Base-by-base conservation (phyloP, 2,329 filamentous ascomycete species). In the Helicocarpus griseus region DNA sequence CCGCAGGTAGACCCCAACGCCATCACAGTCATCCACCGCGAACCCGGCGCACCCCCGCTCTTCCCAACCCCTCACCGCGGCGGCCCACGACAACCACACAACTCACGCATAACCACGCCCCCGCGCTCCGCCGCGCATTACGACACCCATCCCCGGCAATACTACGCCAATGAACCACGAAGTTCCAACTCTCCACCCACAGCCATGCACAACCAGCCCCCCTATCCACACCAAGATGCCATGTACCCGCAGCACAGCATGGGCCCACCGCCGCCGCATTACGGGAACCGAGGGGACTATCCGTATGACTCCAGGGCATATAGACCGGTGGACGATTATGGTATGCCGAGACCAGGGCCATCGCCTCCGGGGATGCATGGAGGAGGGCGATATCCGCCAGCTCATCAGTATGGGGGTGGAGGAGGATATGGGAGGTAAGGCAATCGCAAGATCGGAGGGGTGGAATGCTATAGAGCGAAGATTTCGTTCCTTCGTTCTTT, bases 21-120 rank as follows among this genome's bases (percentile, higher is more conserved):
- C n/a, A 56, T 57, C 39, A 57, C 51, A 5, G 38, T 54, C 22
- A 53, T 56, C 45, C 53, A 55, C 28, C 45, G 40, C 43, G 54
- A 54, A 28, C 52, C 52, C n/a, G 53, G 55, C 33, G 48, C 50
- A 9, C 45, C 56, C 14, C 52, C 56, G 1, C 26, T 56, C 21
- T 57, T 57, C 39, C 56, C 56, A 17, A 46, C 43, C 3, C 51
- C 54, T 19, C 45, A 57, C 50, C 47, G 50, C 21, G 54, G 55
- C 14, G 54, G 52, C 43, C 52, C 56, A 51, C 50, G 50, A 19
- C 53, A 45, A 31, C 6, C 41, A 19, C 38, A 48, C 39, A 19
- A 26, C 39, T 48, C 50, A 49, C 28, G 47, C 29, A 22, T 21
- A 17, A 36, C 24, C 3, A 50, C 40, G 24, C 49, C 46, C 21